Evolutionary conservation across 1,139 yeast genomes (phyloP).

Genomic region (Kazachstania sp.): DNA sequence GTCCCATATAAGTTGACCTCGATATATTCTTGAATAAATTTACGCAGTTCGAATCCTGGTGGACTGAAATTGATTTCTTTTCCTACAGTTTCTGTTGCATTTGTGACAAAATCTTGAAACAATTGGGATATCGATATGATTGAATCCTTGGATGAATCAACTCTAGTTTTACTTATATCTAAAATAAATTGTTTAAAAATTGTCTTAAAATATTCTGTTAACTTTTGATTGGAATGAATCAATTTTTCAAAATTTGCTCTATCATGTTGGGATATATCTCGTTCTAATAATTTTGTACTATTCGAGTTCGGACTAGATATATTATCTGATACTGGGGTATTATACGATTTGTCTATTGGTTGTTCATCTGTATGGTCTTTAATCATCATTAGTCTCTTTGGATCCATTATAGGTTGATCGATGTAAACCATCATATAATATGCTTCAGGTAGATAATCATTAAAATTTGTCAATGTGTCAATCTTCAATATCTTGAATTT

Average conservation of each 20-base stretch:
- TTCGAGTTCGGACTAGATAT: too few relatives aligned
- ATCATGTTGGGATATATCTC: constrained; percentile 7
- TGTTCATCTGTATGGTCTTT: neutral
- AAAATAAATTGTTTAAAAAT: constrained; percentile 20
- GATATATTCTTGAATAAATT: constrained; percentile 57
- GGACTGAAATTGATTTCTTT: constrained; percentile 31
- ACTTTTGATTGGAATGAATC: constrained; percentile 20
- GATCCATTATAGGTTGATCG: constrained; percentile 37
- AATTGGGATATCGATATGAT: constrained; percentile 2
- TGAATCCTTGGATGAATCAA: constrained; percentile 8
- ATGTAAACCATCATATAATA: constrained; percentile 45
- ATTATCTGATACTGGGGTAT: too few relatives aligned
- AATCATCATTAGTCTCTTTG: neutral
- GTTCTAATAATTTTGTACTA: neutral
- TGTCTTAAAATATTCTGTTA: constrained; percentile 22
- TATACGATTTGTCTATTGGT: too few relatives aligned
- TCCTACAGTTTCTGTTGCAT: constrained; percentile 9
- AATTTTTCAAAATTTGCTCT: constrained; percentile 16
- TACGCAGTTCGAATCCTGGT: constrained; percentile 40
- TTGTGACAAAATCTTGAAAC: constrained; percentile 10
- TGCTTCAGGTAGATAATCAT: constrained; percentile 36
- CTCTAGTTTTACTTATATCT: constrained; percentile 2
- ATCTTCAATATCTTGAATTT: constrained; percentile 39
- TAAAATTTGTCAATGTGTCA: constrained; percentile 39
- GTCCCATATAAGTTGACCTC: constrained; percentile 60